These are phyloP conservation scores for Blastomyces emzantsi DNA, from an alignment of 2,329 filamentous ascomycete genomes.

Conservation along the genomic window DNA sequence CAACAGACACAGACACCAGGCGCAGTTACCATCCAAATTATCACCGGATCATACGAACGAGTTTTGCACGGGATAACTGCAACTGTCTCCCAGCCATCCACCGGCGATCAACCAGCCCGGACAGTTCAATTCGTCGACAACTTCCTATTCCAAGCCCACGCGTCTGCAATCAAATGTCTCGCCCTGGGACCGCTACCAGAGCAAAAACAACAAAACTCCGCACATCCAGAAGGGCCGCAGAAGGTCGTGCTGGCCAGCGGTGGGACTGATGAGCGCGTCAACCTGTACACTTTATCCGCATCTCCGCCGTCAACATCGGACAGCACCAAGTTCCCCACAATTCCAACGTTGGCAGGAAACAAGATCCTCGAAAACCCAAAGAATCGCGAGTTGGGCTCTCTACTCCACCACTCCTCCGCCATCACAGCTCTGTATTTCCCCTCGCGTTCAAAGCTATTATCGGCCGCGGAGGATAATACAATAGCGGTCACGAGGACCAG, in stretches of 20 bases:
- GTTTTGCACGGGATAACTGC: conserved; percentile 84
- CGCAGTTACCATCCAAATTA: conserved; percentile 64
- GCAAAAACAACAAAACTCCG: conserved; percentile 22
- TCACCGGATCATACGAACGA: conserved; percentile 89
- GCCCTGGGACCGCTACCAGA: conserved; percentile 71
- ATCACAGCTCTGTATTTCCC: conserved; percentile 76
- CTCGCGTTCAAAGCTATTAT: conserved; percentile 75
- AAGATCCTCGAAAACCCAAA: conserved; percentile 74
- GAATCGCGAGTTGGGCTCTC: conserved; percentile 78
- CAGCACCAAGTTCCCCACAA: conserved; percentile 47
- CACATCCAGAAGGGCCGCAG: conserved; percentile 45
- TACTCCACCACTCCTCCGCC: conserved; percentile 77
- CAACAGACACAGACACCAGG: conserved; percentile 21
- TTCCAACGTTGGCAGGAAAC: conserved; percentile 60
- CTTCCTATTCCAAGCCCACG: conserved; percentile 91
- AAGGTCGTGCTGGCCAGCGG: conserved; percentile 87
- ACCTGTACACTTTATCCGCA: conserved; percentile 80
- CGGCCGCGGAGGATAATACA: conserved; percentile 85
- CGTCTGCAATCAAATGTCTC: conserved; percentile 79
- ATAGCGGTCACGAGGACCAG: conserved; percentile 78
- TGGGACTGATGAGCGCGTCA: conserved; percentile 87
- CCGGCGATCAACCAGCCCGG: conserved; percentile 20
- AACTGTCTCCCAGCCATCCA: conserved; percentile 45
- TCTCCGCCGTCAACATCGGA: conserved; percentile 46
- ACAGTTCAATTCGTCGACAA: conserved; percentile 71